Evolutionary conservation across 495 filamentous ascomycete species (phyloP).

Genomic region (Hapsidospora chrysogenum): DNA sequence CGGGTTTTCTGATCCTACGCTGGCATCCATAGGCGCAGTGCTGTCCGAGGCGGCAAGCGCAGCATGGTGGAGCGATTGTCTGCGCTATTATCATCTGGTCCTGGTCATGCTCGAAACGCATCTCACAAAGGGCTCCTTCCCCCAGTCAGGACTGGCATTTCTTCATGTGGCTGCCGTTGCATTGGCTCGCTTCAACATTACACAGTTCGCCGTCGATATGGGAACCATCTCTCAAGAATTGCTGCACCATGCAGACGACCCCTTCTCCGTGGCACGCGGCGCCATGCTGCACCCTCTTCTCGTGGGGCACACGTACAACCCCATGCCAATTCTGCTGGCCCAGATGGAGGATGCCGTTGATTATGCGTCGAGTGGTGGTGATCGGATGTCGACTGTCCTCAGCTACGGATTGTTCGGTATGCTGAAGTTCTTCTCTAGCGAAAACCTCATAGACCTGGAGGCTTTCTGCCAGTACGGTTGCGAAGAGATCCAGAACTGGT

Average conservation of each 20-base stretch:
- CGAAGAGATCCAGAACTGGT: conserved; percentile 63
- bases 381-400: conserved; percentile 58
- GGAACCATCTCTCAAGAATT: conserved; percentile 47
- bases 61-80: conserved; percentile 66
- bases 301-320: conserved; percentile 52
- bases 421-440: conserved; percentile 53
- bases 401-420: conserved; percentile 57
- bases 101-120: conserved; percentile 56
- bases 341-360: conserved; percentile 55
- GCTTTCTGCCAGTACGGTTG: conserved; percentile 53
- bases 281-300: conserved; percentile 59
- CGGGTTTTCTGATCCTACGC: conserved; percentile 29
- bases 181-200: conserved; percentile 54
- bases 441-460: conserved; percentile 63
- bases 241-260: conserved; percentile 47
- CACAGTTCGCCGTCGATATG: conserved; percentile 48
- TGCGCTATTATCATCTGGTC: conserved; percentile 61
- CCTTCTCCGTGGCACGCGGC: conserved; percentile 52
- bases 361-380: conserved; percentile 50
- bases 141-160: conserved; percentile 61
- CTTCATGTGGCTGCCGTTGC: conserved; percentile 59
- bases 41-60: conserved; percentile 61
- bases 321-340: conserved; percentile 40
- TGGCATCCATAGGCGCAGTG: conserved; percentile 54
- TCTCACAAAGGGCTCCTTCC: conserved; percentile 45